Conservation (phyloP, 1,284 basidiomycete species). For the Melampsora americana region DNA sequence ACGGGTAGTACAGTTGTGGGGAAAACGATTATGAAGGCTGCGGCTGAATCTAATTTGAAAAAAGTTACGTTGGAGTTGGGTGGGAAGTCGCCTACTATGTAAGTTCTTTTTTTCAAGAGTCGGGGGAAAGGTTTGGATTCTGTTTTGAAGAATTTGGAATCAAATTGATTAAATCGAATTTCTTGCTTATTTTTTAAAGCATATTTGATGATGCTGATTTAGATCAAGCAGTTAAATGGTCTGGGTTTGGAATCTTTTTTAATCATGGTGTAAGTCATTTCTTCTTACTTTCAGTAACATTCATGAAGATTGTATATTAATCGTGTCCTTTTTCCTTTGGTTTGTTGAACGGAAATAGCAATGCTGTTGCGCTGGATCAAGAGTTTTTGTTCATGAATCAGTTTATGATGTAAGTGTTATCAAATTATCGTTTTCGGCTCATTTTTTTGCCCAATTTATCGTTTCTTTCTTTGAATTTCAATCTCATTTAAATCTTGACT, state of each 20-base stretch:
- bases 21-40: constrained; percentile 76
- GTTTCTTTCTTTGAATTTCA: too few species aligned
- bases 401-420: constrained; percentile 51
- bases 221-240: constrained; percentile 75
- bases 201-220: constrained; percentile 61
- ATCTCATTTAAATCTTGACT: not conserved
- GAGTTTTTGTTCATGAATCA: constrained; percentile 76
- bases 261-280: constrained; percentile 56
- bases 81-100: constrained; percentile 78
- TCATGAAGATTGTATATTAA: too few species aligned
- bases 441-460: too few species aligned
- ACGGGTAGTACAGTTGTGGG: constrained; percentile 71
- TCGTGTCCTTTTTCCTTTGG: too few species aligned
- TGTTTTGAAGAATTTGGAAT: too few species aligned
- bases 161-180: not conserved
- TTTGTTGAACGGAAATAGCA: constrained; percentile 60
- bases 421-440: too few species aligned
- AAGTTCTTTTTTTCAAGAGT: not conserved
- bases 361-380: constrained; percentile 79
- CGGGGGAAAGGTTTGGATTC: too few species aligned
- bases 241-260: constrained; percentile 70
- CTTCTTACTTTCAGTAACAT: not conserved
- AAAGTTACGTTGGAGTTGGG: constrained; percentile 90
- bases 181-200: too few species aligned
- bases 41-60: constrained; percentile 81